These are phyloP conservation scores for Tagetes patula DNA, from an alignment of 129 eudicot genomes.

Conservation along the genomic window DNA sequence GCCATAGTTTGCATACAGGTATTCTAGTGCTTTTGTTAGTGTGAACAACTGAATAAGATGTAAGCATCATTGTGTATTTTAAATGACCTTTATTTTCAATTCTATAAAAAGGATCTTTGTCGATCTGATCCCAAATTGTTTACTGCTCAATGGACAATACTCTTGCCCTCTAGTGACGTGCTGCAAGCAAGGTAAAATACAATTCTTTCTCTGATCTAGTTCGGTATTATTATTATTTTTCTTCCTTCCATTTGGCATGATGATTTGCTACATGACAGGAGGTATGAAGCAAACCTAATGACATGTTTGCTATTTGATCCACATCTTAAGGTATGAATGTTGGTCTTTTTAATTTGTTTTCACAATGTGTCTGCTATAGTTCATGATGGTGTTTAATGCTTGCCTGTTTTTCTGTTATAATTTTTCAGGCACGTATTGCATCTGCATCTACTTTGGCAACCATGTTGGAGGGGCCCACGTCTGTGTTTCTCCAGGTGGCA, in stretches of 20 bases:
- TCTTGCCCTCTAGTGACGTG: constrained; percentile 91
- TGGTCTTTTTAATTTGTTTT: background rate
- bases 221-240: constrained; percentile 5
- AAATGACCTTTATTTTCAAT: constrained; percentile 21
- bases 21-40: constrained; percentile 8
- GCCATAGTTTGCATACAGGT: constrained; percentile 96
- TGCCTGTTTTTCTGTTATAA: constrained; percentile 7
- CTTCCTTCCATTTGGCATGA: constrained; percentile 1
- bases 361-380: background rate
- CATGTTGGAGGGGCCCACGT: constrained; percentile 87
- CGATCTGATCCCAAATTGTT: constrained; percentile 82
- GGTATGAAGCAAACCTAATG: constrained; percentile 77
- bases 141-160: constrained; percentile 81
- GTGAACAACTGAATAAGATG: background rate
- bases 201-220: constrained; percentile 5
- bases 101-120: constrained; percentile 74
- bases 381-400: background rate
- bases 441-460: constrained; percentile 70
- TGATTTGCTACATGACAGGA: constrained; percentile 48
- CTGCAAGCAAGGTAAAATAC: constrained; percentile 76
- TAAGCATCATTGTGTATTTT: constrained; percentile 11
- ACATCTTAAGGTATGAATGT: constrained; percentile 55
- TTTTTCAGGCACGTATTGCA: constrained; percentile 68
- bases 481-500: constrained; percentile 89
- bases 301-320: constrained; percentile 95